Base-by-base conservation (phyloP, 495 filamentous ascomycete species). In the Darksidea phi region DNA sequence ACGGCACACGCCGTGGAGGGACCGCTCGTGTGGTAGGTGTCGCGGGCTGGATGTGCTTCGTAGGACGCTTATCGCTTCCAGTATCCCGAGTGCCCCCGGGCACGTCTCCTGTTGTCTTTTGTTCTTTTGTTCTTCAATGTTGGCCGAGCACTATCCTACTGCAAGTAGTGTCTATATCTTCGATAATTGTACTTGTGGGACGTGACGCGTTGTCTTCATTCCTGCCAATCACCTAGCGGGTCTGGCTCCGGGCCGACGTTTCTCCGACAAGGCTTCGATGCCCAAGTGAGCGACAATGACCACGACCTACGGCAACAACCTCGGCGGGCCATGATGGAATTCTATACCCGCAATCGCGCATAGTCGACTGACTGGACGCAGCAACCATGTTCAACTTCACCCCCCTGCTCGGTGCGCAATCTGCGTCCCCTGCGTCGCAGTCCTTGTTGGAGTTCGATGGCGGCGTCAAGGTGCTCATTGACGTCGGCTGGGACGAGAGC, bases 371-470 rank as follows among this genome's bases (percentile, higher is more conserved):
- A 41, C 21, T 57, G 41, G 54, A 25, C 28, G 2, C 21, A 13
- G 13, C 38, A 11, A 23, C 21, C 41, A 99, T 99, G 94, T 96
- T 99, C 77, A 95, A 85, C 59, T 97, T 97, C 76, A 95, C 88
- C 61, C 86, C 95, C 17, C 76, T 99, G 46, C 87, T 94, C 42
- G 95, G 94, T 66, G 95, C 93, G 17, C 91, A 92, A 66, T 92
- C 89, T 6, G 81, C 85, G 46, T 95, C 90, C 7, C 79, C 84
- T 41, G 94, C 95, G 36, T 94, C 90, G 57, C 93, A 97, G 72
- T 97, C 95, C 12, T 82, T 99, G 8, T 78, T 99, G 45, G 95
- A 97, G 77, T 85, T 99, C 47, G 94, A 97, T 78, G 92, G 93
- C 45, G 94, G 93, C 34, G 87, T 97, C 73, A 97, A 97, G 73